These are phyloP conservation scores for Petunia axillaris DNA, from an alignment of 257 asterid genomes.

Conservation along the genomic window DNA sequence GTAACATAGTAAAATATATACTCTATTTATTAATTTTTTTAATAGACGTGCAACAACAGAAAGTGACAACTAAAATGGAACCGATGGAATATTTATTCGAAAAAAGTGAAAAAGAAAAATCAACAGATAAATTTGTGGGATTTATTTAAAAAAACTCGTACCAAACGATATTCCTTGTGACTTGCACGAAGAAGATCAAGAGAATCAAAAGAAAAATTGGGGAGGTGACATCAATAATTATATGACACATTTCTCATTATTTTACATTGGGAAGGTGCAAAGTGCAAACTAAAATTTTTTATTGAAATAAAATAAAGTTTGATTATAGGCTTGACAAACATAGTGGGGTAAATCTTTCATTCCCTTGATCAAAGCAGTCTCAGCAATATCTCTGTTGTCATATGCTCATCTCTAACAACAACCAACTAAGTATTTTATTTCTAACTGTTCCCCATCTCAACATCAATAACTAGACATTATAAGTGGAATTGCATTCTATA, in stretches of 20 bases:
- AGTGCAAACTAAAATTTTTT: background rate
- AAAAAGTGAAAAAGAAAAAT: background rate
- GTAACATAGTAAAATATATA: no score
- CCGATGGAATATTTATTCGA: background rate
- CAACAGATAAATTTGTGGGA: background rate
- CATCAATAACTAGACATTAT: slow-evolving; percentile 16
- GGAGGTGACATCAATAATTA: slow-evolving; percentile 3
- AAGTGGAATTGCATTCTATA: slow-evolving; percentile 9
- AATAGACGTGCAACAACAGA: no score
- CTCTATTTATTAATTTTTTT: no score
- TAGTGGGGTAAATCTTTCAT: background rate
- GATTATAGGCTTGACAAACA: background rate
- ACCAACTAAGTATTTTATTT: slow-evolving; percentile 9
- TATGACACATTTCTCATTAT: background rate
- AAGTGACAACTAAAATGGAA: background rate
- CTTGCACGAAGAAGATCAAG: background rate
- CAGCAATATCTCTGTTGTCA: background rate
- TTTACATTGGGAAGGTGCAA: slow-evolving; percentile 6
- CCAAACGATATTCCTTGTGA: background rate
- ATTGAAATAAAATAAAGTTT: background rate
- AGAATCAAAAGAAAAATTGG: background rate
- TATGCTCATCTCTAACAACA: background rate
- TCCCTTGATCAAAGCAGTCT: background rate
- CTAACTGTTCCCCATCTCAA: slow-evolving; percentile 9
- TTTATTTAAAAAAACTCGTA: background rate